Percentiles rank a stretch among this genome's conserved stretches.
phyloP scores from a whole-genome alignment of 805 yeast species.

The Blastobotrys terrestris region DNA sequence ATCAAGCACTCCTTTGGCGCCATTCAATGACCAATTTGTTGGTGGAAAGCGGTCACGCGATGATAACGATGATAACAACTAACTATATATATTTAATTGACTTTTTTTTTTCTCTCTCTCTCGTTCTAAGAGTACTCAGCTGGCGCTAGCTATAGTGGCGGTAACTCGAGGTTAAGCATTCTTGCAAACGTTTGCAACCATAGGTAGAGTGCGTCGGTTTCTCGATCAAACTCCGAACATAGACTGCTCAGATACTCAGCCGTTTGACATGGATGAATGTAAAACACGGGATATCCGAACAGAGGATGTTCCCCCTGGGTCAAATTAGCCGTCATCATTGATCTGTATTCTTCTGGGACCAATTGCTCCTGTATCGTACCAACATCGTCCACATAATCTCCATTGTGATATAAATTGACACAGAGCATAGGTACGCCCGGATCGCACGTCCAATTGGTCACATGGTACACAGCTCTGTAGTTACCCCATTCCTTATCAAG shows the following conservation, averaged over 20 bases:
- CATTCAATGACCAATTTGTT: neutral
- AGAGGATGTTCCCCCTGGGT: slow-evolving; percentile 28
- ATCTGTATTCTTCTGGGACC: slow-evolving; percentile 5
- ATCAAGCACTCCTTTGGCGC: neutral
- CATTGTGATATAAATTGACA: slow-evolving; percentile 16
- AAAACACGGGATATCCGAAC: slow-evolving; percentile 24
- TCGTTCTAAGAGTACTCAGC: neutral
- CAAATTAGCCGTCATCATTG: slow-evolving; percentile 4
- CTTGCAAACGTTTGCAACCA: slow-evolving; percentile 27
- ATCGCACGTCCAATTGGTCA: slow-evolving; percentile 27
- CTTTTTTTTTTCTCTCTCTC: too few species aligned
- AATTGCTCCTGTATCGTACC: slow-evolving; percentile 10
- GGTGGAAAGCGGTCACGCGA: neutral
- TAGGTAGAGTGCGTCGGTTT: slow-evolving; percentile 15
- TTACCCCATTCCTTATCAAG: neutral
- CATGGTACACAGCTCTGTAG: slow-evolving; percentile 12
- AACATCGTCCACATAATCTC: slow-evolving; percentile 10
- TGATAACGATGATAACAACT: neutral
- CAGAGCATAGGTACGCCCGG: slow-evolving; percentile 28
- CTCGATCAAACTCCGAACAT: neutral
- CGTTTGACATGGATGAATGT: slow-evolving; percentile 41
- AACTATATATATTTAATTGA: neutral
- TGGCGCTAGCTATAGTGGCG: slow-evolving; percentile 2
- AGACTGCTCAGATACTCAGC: slow-evolving; percentile 25
- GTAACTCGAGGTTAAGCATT: slow-evolving; percentile 28